Evolutionary conservation across 306 rosid species (phyloP).

Genomic region (Lagenaria siceraria): DNA sequence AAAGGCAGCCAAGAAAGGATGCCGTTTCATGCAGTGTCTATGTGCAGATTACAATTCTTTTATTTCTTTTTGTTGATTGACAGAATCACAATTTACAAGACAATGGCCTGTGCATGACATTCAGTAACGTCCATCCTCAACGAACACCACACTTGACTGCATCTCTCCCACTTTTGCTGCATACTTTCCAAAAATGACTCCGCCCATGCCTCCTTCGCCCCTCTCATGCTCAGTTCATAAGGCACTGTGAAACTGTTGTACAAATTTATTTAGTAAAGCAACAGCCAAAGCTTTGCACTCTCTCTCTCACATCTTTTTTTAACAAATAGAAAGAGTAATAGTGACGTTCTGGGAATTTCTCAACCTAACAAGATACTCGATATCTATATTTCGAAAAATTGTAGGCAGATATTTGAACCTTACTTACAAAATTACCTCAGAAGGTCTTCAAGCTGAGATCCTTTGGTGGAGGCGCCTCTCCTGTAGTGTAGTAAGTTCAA

Average conservation of each 20-base stretch:
- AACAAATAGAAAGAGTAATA: no score
- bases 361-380: not conserved
- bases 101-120: slow-evolving; percentile 67
- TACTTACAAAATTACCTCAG: slow-evolving; percentile 43
- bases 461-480: slow-evolving; percentile 31
- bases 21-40: not conserved
- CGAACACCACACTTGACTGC: slow-evolving; percentile 54
- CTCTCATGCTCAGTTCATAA: slow-evolving; percentile 59
- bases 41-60: not conserved
- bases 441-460: slow-evolving; percentile 53
- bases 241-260: slow-evolving; percentile 68
- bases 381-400: not conserved
- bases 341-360: no score
- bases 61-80: not conserved
- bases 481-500: slow-evolving; percentile 29
- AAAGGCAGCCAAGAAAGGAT: not conserved
- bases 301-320: no score
- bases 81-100: slow-evolving; percentile 22
- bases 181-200: slow-evolving; percentile 40
- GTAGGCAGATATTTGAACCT: not conserved
- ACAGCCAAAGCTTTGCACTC: no score
- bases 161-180: slow-evolving; percentile 57
- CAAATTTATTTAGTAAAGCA: slow-evolving; percentile 4
- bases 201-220: slow-evolving; percentile 67
- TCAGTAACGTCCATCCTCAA: slow-evolving; percentile 60